Percentiles rank a stretch among this genome's conserved stretches.
Conservation (phyloP, 2,329 filamentous ascomycete species). For the Dactylellina parvicollis region DNA sequence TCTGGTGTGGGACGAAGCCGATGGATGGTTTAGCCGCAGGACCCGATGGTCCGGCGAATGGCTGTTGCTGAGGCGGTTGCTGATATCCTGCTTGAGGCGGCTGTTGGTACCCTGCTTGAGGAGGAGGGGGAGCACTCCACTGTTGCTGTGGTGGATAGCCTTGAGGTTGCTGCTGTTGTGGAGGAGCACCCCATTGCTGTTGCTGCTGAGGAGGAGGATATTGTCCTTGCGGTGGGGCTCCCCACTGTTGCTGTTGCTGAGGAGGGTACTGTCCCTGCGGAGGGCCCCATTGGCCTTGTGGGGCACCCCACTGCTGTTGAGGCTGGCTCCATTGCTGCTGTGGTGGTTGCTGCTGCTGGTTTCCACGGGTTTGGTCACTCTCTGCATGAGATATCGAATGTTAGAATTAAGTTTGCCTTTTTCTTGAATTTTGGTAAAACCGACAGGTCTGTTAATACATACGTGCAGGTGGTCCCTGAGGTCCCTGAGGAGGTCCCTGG, state of each 20-base stretch:
- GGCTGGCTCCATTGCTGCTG: conserved; percentile 33
- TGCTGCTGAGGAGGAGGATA: conserved; percentile 21
- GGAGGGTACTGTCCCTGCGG: background rate
- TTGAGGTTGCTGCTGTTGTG: conserved; percentile 21
- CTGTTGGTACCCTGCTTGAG: conserved; percentile 59
- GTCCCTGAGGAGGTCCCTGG: conserved; percentile 7
- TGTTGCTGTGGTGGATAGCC: conserved; percentile 59
- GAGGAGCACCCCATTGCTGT: conserved; percentile 24
- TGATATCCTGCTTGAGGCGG: conserved; percentile 59
- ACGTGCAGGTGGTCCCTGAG: conserved; percentile 4
- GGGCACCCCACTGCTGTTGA: conserved; percentile 14
- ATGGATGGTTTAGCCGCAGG: conserved; percentile 50
- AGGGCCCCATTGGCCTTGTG: conserved; percentile 24
- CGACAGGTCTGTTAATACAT: background rate
- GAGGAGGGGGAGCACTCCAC: conserved; percentile 48
- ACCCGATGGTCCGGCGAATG: conserved; percentile 9
- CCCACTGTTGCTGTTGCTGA: conserved; percentile 9
- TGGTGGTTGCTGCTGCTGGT: conserved; percentile 15
- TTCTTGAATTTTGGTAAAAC: background rate
- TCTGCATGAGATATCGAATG: conserved; percentile 4
- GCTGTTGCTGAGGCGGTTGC: conserved; percentile 57
- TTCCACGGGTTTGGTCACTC: conserved; percentile 23
- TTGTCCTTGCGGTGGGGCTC: conserved; percentile 15
- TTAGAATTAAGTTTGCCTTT: background rate
- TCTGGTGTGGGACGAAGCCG: conserved; percentile 48